phyloP scores from a whole-genome alignment of 225 moss, liverwort and hornwort species.

The Asterella californica region DNA sequence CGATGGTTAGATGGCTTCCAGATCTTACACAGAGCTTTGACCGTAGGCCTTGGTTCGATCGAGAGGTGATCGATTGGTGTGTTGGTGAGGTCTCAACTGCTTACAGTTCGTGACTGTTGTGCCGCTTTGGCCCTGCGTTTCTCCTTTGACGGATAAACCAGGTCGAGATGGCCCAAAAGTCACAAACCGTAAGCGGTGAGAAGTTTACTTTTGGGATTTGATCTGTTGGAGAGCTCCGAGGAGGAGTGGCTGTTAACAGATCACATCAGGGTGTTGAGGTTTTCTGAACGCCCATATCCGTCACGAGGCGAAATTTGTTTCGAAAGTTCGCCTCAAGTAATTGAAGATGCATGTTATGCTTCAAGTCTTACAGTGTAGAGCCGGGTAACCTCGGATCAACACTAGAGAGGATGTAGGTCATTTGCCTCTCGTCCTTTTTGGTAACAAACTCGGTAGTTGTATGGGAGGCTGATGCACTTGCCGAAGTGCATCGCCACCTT shows the following conservation, averaged over 20 bases:
- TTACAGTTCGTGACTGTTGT: conserved; percentile 24
- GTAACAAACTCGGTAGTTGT: neutral
- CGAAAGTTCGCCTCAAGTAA: neutral
- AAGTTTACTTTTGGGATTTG: conserved; percentile 9
- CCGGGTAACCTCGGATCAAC: neutral
- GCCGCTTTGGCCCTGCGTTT: conserved; percentile 16
- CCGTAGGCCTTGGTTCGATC: neutral
- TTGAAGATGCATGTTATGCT: neutral
- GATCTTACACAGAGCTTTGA: neutral
- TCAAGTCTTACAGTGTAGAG: neutral
- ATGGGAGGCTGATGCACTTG: neutral
- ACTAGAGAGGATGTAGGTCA: neutral
- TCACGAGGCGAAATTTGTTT: neutral
- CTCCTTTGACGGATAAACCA: conserved; percentile 13
- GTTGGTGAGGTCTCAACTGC: conserved; percentile 17
- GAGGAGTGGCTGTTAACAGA: conserved; percentile 8
- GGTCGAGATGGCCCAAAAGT: conserved; percentile 22
- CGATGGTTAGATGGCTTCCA: neutral
- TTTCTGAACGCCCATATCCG: conserved; percentile 10
- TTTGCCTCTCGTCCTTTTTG: neutral
- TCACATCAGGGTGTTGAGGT: conserved; percentile 3
- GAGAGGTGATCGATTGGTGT: conserved; percentile 7
- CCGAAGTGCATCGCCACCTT: conserved; percentile 50
- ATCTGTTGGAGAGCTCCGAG: conserved; percentile 9
- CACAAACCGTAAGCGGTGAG: conserved; percentile 23